A percentile compares a stretch with the other conserved stretches of the same genome.
phyloP scores from a whole-genome alignment of 1,284 basidiomycete genomes.

The Polyporus tsugae region DNA sequence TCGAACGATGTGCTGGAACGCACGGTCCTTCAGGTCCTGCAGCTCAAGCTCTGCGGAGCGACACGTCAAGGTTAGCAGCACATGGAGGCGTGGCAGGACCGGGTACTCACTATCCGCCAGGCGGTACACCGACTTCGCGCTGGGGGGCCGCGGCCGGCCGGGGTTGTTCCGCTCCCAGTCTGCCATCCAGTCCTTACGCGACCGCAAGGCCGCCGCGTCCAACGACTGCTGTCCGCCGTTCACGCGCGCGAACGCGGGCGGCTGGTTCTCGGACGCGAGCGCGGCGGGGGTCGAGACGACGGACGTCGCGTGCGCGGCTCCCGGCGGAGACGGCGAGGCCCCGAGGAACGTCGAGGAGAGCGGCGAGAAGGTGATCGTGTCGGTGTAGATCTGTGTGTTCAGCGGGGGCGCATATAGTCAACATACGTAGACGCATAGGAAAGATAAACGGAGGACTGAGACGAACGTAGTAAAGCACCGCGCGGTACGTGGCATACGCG shows the following conservation, averaged over 20 bases:
- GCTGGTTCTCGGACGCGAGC: conserved; percentile 45
- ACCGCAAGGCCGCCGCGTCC: conserved; percentile 39
- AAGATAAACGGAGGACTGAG: not conserved
- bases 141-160: conserved; percentile 78
- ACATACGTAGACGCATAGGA: too few relatives aligned
- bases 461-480: conserved; percentile 84
- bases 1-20: conserved; percentile 79
- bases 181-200: conserved; percentile 70
- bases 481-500: conserved; percentile 85
- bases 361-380: conserved; percentile 85
- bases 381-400: conserved; percentile 79
- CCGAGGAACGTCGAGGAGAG: conserved; percentile 73
- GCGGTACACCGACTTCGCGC: conserved; percentile 88
- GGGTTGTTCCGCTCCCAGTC: conserved; percentile 68
- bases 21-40: conserved; percentile 71
- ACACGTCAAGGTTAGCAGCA: not conserved
- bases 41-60: conserved; percentile 66
- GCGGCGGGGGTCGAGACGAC: conserved; percentile 31
- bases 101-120: conserved; percentile 77
- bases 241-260: conserved; percentile 18
- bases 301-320: conserved; percentile 8
- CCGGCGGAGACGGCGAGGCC: conserved; percentile 25
- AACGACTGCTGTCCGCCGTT: conserved; percentile 32
- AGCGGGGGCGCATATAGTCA: not conserved
- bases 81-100: too few relatives aligned